Evolutionary conservation across 805 yeast genomes (phyloP), one percentile per base, ranked within the genome.

Genomic region (Ogataea populi-albae): DNA sequence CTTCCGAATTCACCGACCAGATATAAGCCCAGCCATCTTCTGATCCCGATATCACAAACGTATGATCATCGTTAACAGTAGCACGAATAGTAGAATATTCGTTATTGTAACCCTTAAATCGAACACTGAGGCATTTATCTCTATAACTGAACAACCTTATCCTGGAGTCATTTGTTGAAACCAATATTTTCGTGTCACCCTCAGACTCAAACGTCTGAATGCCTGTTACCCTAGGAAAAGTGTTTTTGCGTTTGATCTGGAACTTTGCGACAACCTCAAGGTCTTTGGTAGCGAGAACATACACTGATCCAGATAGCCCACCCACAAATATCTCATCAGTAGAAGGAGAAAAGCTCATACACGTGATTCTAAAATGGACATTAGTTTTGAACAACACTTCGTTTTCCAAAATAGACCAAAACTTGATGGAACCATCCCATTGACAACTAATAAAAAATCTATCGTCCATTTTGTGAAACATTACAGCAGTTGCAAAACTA

Each of bases 1-100:
- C 41, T 6, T 39, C 46, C 4, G 30, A 21, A 20, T 46, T 41
- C 12, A 71, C 58, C 37, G 73, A 71, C 98, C 98, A 91, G 9
- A 86, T 63, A 52, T 88, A 89, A 10, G 85, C 75, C 79, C 88
- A 79, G 47, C 85, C 86, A 61, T 89, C 93, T 55, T 89, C 96
- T 9, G 94, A 83, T 0, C 95, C 95, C 6, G 84, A 69, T 6
- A 88, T 70, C 5, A 88, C 71, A 50, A 74, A 75, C 9, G 62
- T 52, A 34, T 67, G 61, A 47, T 79, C 79, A 34, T 77, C 86
- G 17, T 80, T 75, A 2, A 74, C 52, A 0, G 75, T 60, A 0
- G 96, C 96, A 9, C 68, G 68, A 33, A 85, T 82, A 26, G 86
- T 87, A 4, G 91, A 76, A 30, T 79, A 74, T 35, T 71, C 73